A percentile compares a stretch with the other conserved stretches of the same genome.
phyloP scores from a whole-genome alignment of 1,284 basidiomycete genomes.

The Ceratobasidium sp. region DNA sequence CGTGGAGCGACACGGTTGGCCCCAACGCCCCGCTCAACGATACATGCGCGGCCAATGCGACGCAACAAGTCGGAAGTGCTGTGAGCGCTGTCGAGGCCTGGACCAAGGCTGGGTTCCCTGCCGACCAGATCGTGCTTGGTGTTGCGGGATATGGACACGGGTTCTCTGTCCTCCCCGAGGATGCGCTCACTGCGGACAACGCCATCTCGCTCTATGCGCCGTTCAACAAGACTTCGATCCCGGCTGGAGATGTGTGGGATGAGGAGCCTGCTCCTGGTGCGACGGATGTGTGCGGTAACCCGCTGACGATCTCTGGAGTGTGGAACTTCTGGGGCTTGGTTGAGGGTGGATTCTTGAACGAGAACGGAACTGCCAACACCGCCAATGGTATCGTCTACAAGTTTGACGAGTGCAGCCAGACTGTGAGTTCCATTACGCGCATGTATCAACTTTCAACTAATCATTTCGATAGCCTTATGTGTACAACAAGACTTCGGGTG shows the following conservation, averaged over 20 bases:
- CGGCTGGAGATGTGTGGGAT: slow-evolving; percentile 65
- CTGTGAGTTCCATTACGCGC: slow-evolving; percentile 54
- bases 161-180: slow-evolving; percentile 1
- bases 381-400: slow-evolving; percentile 57
- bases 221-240: slow-evolving; percentile 56
- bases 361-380: slow-evolving; percentile 55
- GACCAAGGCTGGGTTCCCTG: slow-evolving; percentile 56
- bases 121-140: slow-evolving; percentile 57
- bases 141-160: slow-evolving; percentile 49
- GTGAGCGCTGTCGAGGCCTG: slow-evolving; percentile 53
- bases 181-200: slow-evolving; percentile 23
- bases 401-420: slow-evolving; percentile 71
- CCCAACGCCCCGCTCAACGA: slow-evolving; percentile 58
- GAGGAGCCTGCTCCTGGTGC: slow-evolving; percentile 49
- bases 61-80: slow-evolving; percentile 35
- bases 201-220: slow-evolving; percentile 52
- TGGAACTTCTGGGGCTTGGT: slow-evolving; percentile 69
- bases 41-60: slow-evolving; percentile 52
- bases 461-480: slow-evolving; percentile 60
- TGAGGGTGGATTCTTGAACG: slow-evolving; percentile 58
- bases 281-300: slow-evolving; percentile 61
- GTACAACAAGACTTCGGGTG: slow-evolving; percentile 59
- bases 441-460: slow-evolving; percentile 8
- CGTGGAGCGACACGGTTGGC: slow-evolving; percentile 51
- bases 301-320: slow-evolving; percentile 54